Evolutionary conservation across 768 basidiomycete species (phyloP).

Genomic region (Macrolepiota dolichaula): DNA sequence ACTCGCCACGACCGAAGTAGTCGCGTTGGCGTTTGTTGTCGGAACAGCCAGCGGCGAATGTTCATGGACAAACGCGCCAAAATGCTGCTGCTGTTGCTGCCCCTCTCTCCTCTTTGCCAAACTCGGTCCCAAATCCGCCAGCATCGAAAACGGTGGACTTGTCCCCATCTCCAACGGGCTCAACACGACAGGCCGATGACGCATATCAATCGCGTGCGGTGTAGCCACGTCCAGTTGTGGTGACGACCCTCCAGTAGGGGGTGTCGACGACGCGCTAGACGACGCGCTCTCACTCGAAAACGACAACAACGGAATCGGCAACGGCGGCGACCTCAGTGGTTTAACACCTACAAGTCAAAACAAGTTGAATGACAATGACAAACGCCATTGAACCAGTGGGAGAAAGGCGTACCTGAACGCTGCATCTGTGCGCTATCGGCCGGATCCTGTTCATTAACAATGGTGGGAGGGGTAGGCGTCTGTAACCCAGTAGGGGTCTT

Average conservation of each 20-base stretch:
- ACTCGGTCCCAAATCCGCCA: conserved; percentile 14
- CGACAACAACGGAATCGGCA: neutral
- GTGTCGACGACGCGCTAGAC: neutral
- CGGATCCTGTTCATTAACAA: neutral
- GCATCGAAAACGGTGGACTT: conserved; percentile 29
- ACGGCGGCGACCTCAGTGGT: neutral
- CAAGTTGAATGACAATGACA: neutral
- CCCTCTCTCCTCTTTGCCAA: neutral
- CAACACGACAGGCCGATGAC: conserved; percentile 4
- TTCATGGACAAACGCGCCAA: too few relatives aligned
- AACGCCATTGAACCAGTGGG: neutral
- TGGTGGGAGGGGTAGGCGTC: neutral
- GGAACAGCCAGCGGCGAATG: neutral
- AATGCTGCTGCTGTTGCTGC: too few relatives aligned
- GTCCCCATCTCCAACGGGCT: conserved; percentile 21
- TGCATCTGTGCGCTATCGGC: neutral
- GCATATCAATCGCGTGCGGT: conserved; percentile 7
- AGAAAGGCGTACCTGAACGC: neutral
- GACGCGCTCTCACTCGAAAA: neutral
- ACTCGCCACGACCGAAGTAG: neutral
- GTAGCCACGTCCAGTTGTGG: neutral
- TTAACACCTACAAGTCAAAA: neutral
- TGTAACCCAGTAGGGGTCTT: neutral
- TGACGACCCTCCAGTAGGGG: neutral
- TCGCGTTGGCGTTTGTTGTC: neutral